Evolutionary conservation across 2,329 filamentous ascomycete species (phyloP).

Genomic region (Ceratocystis cubensis): DNA sequence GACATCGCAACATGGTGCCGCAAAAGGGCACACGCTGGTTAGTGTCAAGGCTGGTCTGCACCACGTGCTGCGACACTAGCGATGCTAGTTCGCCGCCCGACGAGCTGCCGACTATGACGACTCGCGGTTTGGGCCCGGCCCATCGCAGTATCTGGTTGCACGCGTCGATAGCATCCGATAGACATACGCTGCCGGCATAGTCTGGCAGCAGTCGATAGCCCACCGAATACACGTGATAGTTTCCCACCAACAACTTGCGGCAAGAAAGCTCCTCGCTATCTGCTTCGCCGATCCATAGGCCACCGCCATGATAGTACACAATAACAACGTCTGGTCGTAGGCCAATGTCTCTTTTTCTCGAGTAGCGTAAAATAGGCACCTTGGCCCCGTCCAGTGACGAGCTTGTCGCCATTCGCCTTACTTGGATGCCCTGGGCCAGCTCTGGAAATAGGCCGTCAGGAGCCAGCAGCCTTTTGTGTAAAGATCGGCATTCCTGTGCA

Average conservation of each 20-base stretch:
- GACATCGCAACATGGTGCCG: constrained; percentile 36
- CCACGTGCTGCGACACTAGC: constrained; percentile 30
- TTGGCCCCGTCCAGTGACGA: constrained; percentile 28
- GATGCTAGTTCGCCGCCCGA: constrained; percentile 38
- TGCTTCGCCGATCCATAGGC: constrained; percentile 36
- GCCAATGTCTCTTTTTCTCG: constrained; percentile 21
- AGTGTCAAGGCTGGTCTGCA: constrained; percentile 25
- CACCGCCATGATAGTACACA: constrained; percentile 39
- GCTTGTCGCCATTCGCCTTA: constrained; percentile 25
- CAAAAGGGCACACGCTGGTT: constrained; percentile 5
- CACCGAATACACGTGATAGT: constrained; percentile 32
- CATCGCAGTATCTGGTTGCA: constrained; percentile 24
- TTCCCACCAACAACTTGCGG: constrained; percentile 29
- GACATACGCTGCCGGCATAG: constrained; percentile 30
- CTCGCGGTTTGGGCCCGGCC: constrained; percentile 20
- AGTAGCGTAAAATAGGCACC: constrained; percentile 31
- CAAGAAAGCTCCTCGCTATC: constrained; percentile 39
- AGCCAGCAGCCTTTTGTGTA: constrained; percentile 29
- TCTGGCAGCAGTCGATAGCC: constrained; percentile 36
- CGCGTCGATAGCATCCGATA: constrained; percentile 33
- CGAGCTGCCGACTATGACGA: constrained; percentile 35
- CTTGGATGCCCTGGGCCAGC: constrained; percentile 29
- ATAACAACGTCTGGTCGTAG: constrained; percentile 26
- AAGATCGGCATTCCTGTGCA: constrained; percentile 31
- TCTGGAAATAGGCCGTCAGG: constrained; percentile 29